Conservation (phyloP, 345 rosid genomes). For the Luvunga scandens region DNA sequence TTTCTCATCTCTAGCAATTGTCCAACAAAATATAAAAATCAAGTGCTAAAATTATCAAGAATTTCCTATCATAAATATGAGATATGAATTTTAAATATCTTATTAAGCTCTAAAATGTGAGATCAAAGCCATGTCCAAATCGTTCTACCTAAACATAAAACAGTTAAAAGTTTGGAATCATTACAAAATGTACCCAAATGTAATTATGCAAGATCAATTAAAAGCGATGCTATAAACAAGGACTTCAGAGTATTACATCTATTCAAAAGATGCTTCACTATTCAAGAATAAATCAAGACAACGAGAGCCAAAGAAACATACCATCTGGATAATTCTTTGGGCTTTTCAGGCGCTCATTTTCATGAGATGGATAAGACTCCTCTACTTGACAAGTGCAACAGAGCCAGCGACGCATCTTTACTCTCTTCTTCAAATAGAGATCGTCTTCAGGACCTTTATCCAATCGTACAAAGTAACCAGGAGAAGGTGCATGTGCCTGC, state of each 20-base stretch:
- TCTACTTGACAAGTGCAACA: slow-evolving; percentile 87
- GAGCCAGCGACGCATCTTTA: slow-evolving; percentile 90
- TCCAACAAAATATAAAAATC: neutral
- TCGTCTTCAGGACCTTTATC: slow-evolving; percentile 48
- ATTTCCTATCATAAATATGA: neutral
- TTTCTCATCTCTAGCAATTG: neutral
- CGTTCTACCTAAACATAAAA: neutral
- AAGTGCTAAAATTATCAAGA: no score
- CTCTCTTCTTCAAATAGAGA: slow-evolving; percentile 55
- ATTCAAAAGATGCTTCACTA: neutral
- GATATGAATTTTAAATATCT: neutral
- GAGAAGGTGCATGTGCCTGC: slow-evolving; percentile 62
- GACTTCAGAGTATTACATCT: neutral
- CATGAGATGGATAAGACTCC: slow-evolving; percentile 62
- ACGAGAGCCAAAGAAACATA: slow-evolving; percentile 22
- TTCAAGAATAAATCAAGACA: neutral
- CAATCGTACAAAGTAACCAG: slow-evolving; percentile 51
- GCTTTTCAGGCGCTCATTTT: slow-evolving; percentile 54
- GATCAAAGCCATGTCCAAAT: neutral
- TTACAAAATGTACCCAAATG: neutral
- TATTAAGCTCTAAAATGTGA: neutral
- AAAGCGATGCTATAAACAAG: neutral
- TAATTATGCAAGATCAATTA: neutral
- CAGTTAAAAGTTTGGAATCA: neutral
- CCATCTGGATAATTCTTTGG: slow-evolving; percentile 64